phyloP scores from a whole-genome alignment of 192 early-diverging fungal species.

The Coemansia javaensis region DNA sequence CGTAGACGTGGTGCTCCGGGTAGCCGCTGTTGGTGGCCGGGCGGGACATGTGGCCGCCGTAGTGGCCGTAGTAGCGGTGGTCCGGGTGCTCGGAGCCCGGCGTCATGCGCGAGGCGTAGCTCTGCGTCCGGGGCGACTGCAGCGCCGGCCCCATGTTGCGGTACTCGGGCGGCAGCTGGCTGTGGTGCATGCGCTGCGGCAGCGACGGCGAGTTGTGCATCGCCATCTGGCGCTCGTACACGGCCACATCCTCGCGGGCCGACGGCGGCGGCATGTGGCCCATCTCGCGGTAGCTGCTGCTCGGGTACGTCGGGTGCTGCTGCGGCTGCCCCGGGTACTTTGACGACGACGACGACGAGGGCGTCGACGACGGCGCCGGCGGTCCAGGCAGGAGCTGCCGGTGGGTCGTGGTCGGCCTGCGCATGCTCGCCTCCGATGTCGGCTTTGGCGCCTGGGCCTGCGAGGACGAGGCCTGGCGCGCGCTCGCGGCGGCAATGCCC shows the following conservation, averaged over 20 bases:
- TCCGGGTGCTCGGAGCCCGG: conserved; percentile 4
- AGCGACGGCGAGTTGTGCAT: background rate
- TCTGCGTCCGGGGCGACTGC: background rate
- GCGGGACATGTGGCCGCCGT: background rate
- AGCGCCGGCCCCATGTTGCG: background rate
- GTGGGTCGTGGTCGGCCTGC: background rate
- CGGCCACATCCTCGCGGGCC: background rate
- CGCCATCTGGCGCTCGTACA: background rate
- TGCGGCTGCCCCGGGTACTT: background rate
- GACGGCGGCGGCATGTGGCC: background rate
- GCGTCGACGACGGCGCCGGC: too few species aligned
- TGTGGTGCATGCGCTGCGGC: background rate
- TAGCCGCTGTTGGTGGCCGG: background rate
- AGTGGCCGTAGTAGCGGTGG: background rate
- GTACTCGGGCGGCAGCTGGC: background rate
- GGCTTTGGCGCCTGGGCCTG: background rate
- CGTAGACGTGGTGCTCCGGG: too few species aligned
- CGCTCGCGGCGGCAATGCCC: background rate
- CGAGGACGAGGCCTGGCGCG: background rate
- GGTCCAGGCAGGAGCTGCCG: background rate
- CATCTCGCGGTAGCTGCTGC: background rate
- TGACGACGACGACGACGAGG: too few species aligned
- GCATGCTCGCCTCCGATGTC: too few species aligned
- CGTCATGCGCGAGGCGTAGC: background rate
- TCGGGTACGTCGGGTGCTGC: background rate